Percentiles rank a stretch among this genome's conserved stretches.
These are phyloP conservation scores for Rhynchospora breviuscula DNA, from an alignment of 176 grass and related monocot species.

Conservation along the genomic window DNA sequence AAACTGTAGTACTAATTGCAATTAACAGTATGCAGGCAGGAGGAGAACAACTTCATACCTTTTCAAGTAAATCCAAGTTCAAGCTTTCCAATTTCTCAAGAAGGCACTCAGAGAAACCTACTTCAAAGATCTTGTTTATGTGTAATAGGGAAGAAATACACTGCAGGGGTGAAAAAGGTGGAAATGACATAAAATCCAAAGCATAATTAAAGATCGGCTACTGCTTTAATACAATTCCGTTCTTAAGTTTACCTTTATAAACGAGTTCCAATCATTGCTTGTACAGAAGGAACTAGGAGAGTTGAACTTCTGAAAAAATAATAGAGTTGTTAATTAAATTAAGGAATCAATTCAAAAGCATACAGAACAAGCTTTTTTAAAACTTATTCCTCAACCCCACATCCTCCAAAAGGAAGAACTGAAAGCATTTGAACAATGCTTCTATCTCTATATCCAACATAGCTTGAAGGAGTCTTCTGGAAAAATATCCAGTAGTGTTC, in stretches of 20 bases:
- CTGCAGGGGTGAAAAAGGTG: slow-evolving; percentile 32
- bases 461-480: not conserved
- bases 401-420: not conserved
- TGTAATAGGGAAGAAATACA: slow-evolving; percentile 83
- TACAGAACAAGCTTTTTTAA: not conserved
- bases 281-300: slow-evolving; percentile 78
- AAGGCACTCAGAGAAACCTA: slow-evolving; percentile 89
- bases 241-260: slow-evolving; percentile 59
- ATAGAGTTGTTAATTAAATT: slow-evolving; percentile 15
- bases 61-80: slow-evolving; percentile 60
- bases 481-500: not conserved
- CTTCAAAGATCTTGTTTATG: slow-evolving; percentile 94
- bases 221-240: slow-evolving; percentile 18
- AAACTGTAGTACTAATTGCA: slow-evolving; percentile 19
- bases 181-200: not conserved
- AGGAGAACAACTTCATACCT: slow-evolving; percentile 44
- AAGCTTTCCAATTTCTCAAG: slow-evolving; percentile 64
- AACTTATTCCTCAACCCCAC: not conserved
- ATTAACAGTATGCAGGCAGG: slow-evolving; percentile 9
- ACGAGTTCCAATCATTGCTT: slow-evolving; percentile 73
- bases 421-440: not conserved
- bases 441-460: not conserved
- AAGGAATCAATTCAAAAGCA: slow-evolving; percentile 19
- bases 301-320: slow-evolving; percentile 80
- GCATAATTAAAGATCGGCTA: slow-evolving; percentile 8